Evolutionary conservation across 2,329 filamentous ascomycete genomes (phyloP).

Genomic region (Epichloe baconii): DNA sequence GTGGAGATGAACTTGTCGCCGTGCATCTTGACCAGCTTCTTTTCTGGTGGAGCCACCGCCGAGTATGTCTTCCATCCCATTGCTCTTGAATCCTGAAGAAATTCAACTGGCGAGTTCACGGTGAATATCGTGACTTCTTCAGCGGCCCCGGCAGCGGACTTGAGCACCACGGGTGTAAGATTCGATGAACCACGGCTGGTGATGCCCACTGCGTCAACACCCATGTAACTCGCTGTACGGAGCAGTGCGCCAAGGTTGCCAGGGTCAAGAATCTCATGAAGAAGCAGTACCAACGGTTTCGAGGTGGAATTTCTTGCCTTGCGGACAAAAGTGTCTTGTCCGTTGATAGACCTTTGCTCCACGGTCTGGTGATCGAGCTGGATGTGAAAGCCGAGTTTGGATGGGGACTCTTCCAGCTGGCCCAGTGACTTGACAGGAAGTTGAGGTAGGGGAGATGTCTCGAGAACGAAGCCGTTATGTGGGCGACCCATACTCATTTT

Average conservation of each 20-base stretch:
- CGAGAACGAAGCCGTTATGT: constrained; percentile 82
- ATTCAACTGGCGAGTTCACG: constrained; percentile 52
- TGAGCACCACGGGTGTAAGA: constrained; percentile 65
- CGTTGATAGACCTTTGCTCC: constrained; percentile 66
- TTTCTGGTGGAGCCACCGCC: constrained; percentile 41
- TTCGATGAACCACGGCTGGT: constrained; percentile 61
- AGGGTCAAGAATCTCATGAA: constrained; percentile 70
- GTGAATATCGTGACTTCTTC: constrained; percentile 67
- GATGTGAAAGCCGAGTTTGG: constrained; percentile 41
- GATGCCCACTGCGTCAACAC: constrained; percentile 69
- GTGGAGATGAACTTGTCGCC: constrained; percentile 34
- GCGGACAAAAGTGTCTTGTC: constrained; percentile 38
- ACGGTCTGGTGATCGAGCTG: constrained; percentile 52
- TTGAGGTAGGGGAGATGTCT: constrained; percentile 71
- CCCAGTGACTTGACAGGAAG: constrained; percentile 50
- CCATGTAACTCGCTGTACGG: constrained; percentile 81
- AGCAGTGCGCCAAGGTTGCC: constrained; percentile 86
- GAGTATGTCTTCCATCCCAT: constrained; percentile 78
- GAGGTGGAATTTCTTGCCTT: constrained; percentile 21
- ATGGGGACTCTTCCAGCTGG: constrained; percentile 29
- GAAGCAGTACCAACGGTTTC: constrained; percentile 58
- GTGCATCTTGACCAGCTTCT: constrained; percentile 20
- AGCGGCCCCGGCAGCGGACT: constrained; percentile 77
- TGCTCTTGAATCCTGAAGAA: constrained; percentile 53
- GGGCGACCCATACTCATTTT: constrained; percentile 73